These are phyloP conservation scores for Debaryomyces tyrocola DNA, from an alignment of 805 yeast species.

Conservation along the genomic window DNA sequence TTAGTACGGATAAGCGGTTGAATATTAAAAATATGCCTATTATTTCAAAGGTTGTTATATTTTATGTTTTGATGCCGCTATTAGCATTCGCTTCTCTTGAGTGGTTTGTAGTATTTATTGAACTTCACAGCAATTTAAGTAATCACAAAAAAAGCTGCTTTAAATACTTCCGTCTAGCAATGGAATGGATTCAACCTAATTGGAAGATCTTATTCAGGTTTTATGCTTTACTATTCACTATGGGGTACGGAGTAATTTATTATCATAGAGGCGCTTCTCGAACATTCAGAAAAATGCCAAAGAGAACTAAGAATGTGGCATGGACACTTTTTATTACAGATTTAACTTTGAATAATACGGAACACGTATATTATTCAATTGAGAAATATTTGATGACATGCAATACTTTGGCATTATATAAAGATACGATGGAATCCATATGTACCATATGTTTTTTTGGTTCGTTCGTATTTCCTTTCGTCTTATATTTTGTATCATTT, in stretches of 20 bases:
- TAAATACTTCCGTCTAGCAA: background rate
- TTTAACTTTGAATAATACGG: background rate
- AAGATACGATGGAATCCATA: no score
- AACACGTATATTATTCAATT: no score
- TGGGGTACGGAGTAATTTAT: constrained; percentile 38
- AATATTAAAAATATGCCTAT: constrained; percentile 27
- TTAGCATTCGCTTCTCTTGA: constrained; percentile 4
- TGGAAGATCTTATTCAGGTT: constrained; percentile 8
- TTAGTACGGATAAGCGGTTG: constrained; percentile 24
- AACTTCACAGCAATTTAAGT: constrained; percentile 12
- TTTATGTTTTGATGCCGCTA: constrained; percentile 24
- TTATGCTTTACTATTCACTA: constrained; percentile 24
- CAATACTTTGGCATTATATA: no score
- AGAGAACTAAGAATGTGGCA: constrained; percentile 7
- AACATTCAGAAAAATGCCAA: constrained; percentile 24
- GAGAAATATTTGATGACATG: no score
- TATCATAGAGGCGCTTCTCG: constrained; percentile 21
- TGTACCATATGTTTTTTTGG: no score
- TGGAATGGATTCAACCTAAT: constrained; percentile 3
- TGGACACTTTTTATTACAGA: background rate
- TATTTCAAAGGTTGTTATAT: constrained; percentile 27
- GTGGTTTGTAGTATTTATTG: constrained; percentile 4
- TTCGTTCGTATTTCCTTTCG: constrained; percentile 3
- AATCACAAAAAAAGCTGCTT: background rate
- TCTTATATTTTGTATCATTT: constrained; percentile 15